Evolutionary conservation across 371 early-diverging fungal genomes (phyloP).

Genomic region (Rhizopus stolonifer): DNA sequence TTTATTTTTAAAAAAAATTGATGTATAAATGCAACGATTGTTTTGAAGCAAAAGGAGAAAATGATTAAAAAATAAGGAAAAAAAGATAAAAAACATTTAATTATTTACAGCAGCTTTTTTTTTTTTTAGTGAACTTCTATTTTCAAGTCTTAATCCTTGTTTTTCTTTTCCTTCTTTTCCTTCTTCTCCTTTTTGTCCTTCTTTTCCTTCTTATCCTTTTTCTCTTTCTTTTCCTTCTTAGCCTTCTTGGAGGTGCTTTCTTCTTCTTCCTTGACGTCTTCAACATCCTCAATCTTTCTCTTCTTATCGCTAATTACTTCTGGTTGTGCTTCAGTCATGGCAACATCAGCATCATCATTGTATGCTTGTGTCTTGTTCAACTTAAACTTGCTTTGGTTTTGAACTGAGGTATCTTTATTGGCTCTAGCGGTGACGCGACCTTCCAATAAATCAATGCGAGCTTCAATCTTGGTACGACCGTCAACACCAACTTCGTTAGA

Average conservation of each 20-base stretch:
- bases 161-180: slow-evolving; percentile 33
- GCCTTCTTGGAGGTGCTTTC: slow-evolving; percentile 35
- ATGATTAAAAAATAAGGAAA: not conserved
- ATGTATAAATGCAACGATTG: too few species aligned
- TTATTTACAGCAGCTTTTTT: not conserved
- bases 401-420: slow-evolving; percentile 55
- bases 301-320: slow-evolving; percentile 30
- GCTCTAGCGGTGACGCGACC: slow-evolving; percentile 49
- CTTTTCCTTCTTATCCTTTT: slow-evolving; percentile 61
- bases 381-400: slow-evolving; percentile 76
- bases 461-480: slow-evolving; percentile 84
- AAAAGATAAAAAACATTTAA: not conserved
- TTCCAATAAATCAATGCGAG: slow-evolving; percentile 86
- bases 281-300: slow-evolving; percentile 52
- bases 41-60: not conserved
- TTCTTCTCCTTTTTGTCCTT: slow-evolving; percentile 58
- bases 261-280: slow-evolving; percentile 41
- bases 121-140: slow-evolving; percentile 1
- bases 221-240: slow-evolving; percentile 46
- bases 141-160: slow-evolving; percentile 16
- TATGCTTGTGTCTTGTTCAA: slow-evolving; percentile 46
- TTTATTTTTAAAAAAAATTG: too few species aligned
- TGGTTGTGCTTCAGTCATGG: slow-evolving; percentile 31
- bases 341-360: slow-evolving; percentile 36
- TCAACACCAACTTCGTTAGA: slow-evolving; percentile 83